Conservation (phyloP, 257 asterid species). For the Pogostemon cablin region DNA sequence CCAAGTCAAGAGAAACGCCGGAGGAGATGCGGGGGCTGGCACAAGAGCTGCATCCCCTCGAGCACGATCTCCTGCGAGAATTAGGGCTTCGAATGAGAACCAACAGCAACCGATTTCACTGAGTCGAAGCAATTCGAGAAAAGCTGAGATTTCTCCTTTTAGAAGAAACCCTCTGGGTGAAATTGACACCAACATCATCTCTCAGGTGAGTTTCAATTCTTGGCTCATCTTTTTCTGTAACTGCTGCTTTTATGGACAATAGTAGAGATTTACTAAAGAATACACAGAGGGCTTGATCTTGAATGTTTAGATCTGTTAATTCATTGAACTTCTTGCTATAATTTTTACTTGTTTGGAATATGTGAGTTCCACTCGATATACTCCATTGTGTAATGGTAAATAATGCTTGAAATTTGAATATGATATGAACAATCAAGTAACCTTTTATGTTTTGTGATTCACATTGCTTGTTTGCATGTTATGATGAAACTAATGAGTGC, state of each 20-base stretch:
- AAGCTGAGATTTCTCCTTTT: slow-evolving; percentile 79
- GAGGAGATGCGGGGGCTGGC: slow-evolving; percentile 46
- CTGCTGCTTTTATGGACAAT: neutral
- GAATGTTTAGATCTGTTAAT: neutral
- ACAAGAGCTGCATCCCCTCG: slow-evolving; percentile 76
- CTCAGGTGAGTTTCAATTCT: slow-evolving; percentile 48
- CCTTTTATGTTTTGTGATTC: neutral
- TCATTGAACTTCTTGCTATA: neutral
- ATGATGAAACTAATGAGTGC: neutral
- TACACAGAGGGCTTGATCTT: neutral
- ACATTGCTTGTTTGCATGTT: neutral
- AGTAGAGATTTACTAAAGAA: no score
- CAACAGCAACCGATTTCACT: slow-evolving; percentile 65
- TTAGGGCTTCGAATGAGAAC: slow-evolving; percentile 47
- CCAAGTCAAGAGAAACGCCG: slow-evolving; percentile 85
- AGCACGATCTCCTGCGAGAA: slow-evolving; percentile 82
- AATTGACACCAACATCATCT: slow-evolving; percentile 59
- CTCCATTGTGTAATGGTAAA: no score
- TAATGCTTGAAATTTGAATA: no score
- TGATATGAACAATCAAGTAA: no score
- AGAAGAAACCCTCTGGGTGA: slow-evolving; percentile 84
- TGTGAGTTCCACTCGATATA: neutral
- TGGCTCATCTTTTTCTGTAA: neutral
- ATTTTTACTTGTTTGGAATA: neutral
- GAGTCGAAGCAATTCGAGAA: slow-evolving; percentile 94